Percentiles rank a stretch among this genome's conserved stretches.
Conservation (phyloP, 257 asterid genomes). For the Paulownia fortunei region DNA sequence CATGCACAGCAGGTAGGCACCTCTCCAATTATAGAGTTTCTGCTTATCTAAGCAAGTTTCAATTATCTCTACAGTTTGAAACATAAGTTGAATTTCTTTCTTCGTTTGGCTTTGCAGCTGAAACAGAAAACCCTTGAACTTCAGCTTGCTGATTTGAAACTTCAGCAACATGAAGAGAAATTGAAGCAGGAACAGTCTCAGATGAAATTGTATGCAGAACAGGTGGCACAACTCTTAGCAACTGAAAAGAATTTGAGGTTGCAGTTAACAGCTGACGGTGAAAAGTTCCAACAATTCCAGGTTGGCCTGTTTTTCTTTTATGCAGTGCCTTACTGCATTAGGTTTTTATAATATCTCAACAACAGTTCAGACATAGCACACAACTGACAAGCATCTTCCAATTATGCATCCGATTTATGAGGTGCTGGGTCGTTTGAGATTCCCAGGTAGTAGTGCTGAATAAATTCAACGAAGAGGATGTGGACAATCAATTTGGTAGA, state of each 20-base stretch:
- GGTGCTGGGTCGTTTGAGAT: not conserved
- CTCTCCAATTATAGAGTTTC: slow-evolving; percentile 19
- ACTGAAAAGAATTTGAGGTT: slow-evolving; percentile 95
- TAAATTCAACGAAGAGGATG: not conserved
- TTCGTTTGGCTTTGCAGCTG: slow-evolving; percentile 60
- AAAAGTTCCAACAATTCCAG: slow-evolving; percentile 98
- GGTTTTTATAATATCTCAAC: not conserved
- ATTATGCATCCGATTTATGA: not conserved
- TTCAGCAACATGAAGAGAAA: slow-evolving; percentile 88
- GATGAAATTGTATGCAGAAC: slow-evolving; percentile 93
- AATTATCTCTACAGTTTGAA: slow-evolving; percentile 25
- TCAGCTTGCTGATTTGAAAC: slow-evolving; percentile 89
- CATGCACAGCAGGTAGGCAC: slow-evolving; percentile 74
- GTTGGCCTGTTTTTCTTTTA: slow-evolving; percentile 37
- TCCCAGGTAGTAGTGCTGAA: not conserved
- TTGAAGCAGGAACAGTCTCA: slow-evolving; percentile 83
- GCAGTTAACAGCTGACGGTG: slow-evolving; percentile 95
- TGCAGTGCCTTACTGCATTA: not conserved
- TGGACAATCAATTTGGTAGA: not conserved
- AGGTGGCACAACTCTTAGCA: slow-evolving; percentile 78
- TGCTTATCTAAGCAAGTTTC: slow-evolving; percentile 2
- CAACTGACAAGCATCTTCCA: not conserved
- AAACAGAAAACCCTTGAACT: slow-evolving; percentile 93
- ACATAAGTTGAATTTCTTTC: slow-evolving; percentile 14
- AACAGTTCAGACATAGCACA: no score